Evolutionary conservation across 2,329 filamentous ascomycete species (phyloP), one percentile per base, ranked within the genome.

Genomic region (Coniochaeta ligniaria): DNA sequence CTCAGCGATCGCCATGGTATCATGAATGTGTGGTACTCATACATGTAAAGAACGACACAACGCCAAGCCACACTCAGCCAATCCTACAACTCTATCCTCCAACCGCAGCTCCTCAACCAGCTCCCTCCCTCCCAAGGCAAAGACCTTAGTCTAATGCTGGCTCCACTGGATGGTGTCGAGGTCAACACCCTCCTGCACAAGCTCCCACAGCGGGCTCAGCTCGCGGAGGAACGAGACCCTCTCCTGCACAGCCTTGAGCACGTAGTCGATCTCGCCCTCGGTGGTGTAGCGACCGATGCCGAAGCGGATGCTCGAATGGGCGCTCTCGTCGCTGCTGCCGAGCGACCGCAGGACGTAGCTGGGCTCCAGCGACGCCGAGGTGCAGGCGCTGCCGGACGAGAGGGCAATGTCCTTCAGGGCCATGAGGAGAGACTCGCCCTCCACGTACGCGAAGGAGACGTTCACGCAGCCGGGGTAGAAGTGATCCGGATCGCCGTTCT

Each of bases 391-490:
- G 61, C 95, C 95, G 0, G 95, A 99, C 7, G 94, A 98, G 38
- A 99, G 80, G 0, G 95, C 95, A 75, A 99, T 97, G 68, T 99
- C 95, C 77, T 99, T 99, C 54, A 99, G 79, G 0, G 95, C 95
- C 95, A 99, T 99, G 64, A 99, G 83, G 1, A 99, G 87, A 2
- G 95, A 98, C 76, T 99, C 95, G 66, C 95, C 95, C 76, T 99
- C 95, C 5, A 99, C 92, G 70, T 99, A 99, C 36, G 95, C 94
- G 71, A 99, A 99, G 0, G 95, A 99, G 12, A 99, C 90, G 74
- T 99, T 99, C 63, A 99, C 94, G 69, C 95, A 99, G 64, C 95
- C 95, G 1, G 95, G 92, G 73, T 99, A 99, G 75, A 96, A 96
- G 59, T 85, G 83, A 5, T 89, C 76, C 1, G 87, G 82, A 67